Evolutionary conservation across 139 green algal genomes (phyloP), one percentile per base, ranked within the genome.

Genomic region (Nannochloris sp.): DNA sequence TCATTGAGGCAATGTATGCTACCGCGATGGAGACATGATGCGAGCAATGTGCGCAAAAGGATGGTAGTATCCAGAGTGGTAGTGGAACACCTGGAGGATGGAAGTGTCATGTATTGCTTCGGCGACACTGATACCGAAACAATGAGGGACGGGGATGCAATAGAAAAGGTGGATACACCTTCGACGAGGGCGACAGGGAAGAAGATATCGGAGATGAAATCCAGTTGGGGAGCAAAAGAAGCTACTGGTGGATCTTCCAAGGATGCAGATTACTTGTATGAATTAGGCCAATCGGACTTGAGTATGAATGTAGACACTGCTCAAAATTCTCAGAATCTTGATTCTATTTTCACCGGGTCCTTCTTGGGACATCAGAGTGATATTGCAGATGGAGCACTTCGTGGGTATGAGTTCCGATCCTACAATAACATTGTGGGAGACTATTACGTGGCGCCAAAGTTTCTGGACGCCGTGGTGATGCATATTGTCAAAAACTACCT

Each of bases 401-500:
- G 83, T 0, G 59, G 62, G 2, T 84, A 78, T 45, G 83, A 89
- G 48, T 85, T 88, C 61, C 61, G 85, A 20, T 78, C 68, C 1
- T 82, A 78, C 29, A 78, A 83, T 56, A 87, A 92, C 70, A 79
- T 87, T 5, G 73, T 89, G 3, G 89, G 85, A 2, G 89, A 95
- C 60, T 96, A 95, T 71, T 95, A 88, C 59, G 73, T 96, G 5
- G 75, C 87, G 3, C 87, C 84, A 0, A 48, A 49, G 2, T 96
- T 94, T 74, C 71, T 94, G 71, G 83, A 91, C 6, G 31, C 49
- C 5, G 31, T 76, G 57, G 76, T 84, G 70, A 67, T 94, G 60
- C 88, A 95, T 74, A 86, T 95, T 36, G 79, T 68, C 4, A 96
- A 96, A 76, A 96, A 95, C 78, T 93, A 84, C 65, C 48, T 95